Evolutionary conservation across 1,284 basidiomycete species (phyloP).

Genomic region (Thelephora terrestris): DNA sequence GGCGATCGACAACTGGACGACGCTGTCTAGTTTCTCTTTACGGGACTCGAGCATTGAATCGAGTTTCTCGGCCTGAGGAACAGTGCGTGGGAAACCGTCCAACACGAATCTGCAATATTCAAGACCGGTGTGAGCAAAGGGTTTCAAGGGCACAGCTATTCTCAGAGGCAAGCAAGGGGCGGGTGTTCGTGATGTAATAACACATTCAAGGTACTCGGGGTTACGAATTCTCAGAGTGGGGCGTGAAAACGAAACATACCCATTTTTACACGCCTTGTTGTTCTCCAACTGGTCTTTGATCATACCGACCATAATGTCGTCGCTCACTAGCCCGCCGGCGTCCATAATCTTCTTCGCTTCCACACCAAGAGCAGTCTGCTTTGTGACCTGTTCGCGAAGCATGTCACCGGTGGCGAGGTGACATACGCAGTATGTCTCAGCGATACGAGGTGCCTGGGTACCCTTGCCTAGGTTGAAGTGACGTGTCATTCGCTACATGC

Average conservation of each 20-base stretch:
- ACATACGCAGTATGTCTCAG: conserved; percentile 91
- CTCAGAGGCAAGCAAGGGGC: not conserved
- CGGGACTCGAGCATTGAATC: conserved; percentile 80
- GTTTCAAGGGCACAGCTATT: not conserved
- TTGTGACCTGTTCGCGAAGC: conserved; percentile 87
- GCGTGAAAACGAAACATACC: conserved; percentile 38
- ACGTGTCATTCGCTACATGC: not conserved
- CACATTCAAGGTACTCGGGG: not conserved
- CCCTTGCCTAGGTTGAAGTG: conserved; percentile 69
- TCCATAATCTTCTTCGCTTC: conserved; percentile 99
- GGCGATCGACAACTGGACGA: conserved; percentile 87
- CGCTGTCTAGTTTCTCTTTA: conserved; percentile 85
- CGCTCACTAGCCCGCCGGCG: conserved; percentile 83
- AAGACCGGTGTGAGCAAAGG: not conserved
- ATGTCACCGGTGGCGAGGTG: conserved; percentile 98
- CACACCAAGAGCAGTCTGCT: conserved; percentile 82
- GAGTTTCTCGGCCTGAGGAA: conserved; percentile 95
- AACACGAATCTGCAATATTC: conserved; percentile 76
- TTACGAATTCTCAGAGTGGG: conserved; percentile 2
- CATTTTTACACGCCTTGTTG: conserved; percentile 89
- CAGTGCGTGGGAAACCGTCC: conserved; percentile 97
- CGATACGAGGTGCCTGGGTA: conserved; percentile 92
- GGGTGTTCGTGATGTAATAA: not conserved
- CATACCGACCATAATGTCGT: conserved; percentile 97
- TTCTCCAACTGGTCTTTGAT: conserved; percentile 94